A percentile compares a stretch with the other conserved stretches of the same genome.
phyloP scores from a whole-genome alignment of 257 asterid genomes.

The Solanum dulcamara region DNA sequence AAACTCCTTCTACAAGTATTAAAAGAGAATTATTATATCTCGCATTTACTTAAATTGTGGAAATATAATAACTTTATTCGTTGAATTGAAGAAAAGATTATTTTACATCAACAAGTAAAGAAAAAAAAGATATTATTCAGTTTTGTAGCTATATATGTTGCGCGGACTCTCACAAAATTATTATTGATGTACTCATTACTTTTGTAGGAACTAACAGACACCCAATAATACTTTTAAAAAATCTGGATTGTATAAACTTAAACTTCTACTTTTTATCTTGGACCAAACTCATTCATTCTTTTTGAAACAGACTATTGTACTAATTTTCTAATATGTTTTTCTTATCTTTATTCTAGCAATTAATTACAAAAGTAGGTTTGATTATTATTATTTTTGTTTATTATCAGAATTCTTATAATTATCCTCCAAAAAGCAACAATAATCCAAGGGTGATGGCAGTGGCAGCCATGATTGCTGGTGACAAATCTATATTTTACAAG shows the following conservation, averaged over 20 bases:
- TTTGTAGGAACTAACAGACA: too few species aligned
- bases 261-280: too few species aligned
- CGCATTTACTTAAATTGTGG: not conserved
- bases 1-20: not conserved
- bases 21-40: not conserved
- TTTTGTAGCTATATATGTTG: not conserved
- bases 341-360: not conserved
- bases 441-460: conserved; percentile 25
- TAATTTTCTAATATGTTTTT: not conserved
- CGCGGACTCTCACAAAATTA: not conserved
- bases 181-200: not conserved
- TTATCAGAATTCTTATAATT: conserved; percentile 53
- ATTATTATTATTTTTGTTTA: not conserved
- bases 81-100: not conserved
- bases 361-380: not conserved
- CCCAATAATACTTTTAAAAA: too few species aligned
- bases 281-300: not conserved
- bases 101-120: not conserved
- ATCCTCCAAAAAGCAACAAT: conserved; percentile 11
- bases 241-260: too few species aligned
- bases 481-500: conserved; percentile 35
- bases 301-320: not conserved
- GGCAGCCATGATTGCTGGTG: conserved; percentile 53
- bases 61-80: not conserved
- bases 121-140: too few species aligned